phyloP scores from a whole-genome alignment of 306 rosid genomes.

The Dalbergia cochinchinensis region DNA sequence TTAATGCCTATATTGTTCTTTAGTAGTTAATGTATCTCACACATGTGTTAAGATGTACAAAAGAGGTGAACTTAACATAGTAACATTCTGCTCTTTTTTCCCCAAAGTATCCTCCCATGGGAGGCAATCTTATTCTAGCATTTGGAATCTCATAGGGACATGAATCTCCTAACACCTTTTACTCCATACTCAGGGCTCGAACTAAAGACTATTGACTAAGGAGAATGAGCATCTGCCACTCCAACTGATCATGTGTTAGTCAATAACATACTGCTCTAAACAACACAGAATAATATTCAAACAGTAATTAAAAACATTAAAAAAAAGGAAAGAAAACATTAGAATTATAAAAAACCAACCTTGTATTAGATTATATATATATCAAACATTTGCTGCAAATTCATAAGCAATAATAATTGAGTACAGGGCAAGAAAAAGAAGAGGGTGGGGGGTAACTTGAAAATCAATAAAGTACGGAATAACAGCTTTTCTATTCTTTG shows the following conservation, averaged over 20 bases:
- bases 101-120: too few relatives aligned
- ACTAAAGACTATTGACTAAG: too few relatives aligned
- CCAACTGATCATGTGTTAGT: too few relatives aligned
- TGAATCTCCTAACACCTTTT: too few relatives aligned
- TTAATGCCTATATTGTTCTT: background rate
- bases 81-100: too few relatives aligned
- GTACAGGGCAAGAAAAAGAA: background rate
- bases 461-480: conserved; percentile 75
- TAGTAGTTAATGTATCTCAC: background rate
- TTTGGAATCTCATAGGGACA: too few relatives aligned
- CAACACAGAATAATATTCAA: background rate
- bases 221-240: too few relatives aligned
- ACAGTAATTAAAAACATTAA: background rate
- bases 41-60: background rate
- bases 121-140: too few relatives aligned
- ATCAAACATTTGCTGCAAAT: background rate
- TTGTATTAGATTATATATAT: conserved; percentile 7
- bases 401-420: background rate
- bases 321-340: background rate
- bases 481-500: conserved; percentile 71
- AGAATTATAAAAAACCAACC: conserved; percentile 6
- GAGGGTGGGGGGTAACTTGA: background rate
- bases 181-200: too few relatives aligned
- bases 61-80: background rate
- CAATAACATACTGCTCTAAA: background rate